Base-by-base conservation (phyloP, 2,329 filamentous ascomycete genomes). In the Whalleya microplaca region DNA sequence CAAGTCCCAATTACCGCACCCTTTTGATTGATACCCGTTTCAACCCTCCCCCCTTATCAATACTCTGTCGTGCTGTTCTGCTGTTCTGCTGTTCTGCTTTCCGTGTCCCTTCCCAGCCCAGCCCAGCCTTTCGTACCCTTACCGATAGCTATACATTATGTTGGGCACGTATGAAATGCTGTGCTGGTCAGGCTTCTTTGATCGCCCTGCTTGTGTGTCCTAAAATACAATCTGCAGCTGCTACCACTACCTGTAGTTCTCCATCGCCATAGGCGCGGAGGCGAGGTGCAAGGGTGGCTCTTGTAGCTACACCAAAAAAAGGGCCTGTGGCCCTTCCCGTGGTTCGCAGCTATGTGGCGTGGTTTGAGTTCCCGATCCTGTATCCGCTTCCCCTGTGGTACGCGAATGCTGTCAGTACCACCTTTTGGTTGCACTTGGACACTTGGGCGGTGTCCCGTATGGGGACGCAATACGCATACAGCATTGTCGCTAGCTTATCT, bases 371-470 rank as follows among this genome's bases (percentile, higher is more conserved):
- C 70, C 73, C 73, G 73, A 75, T 73, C 66, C 71, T 73, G 66
- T 72, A 70, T 71, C 71, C 69, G 71, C 69, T 71, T 62, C 62
- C 69, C 69, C 67, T 75, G 78, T 81, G 69, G 69, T 62, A 81
- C 78, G 64, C 67, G 67, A 70, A 71, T 68, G 73, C 70, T 78
- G 74, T 76, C 76, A 75, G 77, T 80, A 73, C 73, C 66, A 78
- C 77, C 68, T 63, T 55, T 60, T 61, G 56, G 71, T 75, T 68
- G 56, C 63, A 68, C 64, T 64, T 62, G 62, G 64, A 62, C 63
- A 66, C 59, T 66, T 64, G 59, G 63, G 64, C 55, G 60, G 56
- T 64, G 66, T 68, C 66, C 71, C 58, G 69, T 69, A 73, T 70
- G 66, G 68, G 66, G 68, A 67, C 64, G 71, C 71, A 62, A 69